Percentiles rank a stretch among this genome's conserved stretches.
These are phyloP conservation scores for Suhomyces xylopsoci DNA, from an alignment of 805 yeast species.

Conservation along the genomic window DNA sequence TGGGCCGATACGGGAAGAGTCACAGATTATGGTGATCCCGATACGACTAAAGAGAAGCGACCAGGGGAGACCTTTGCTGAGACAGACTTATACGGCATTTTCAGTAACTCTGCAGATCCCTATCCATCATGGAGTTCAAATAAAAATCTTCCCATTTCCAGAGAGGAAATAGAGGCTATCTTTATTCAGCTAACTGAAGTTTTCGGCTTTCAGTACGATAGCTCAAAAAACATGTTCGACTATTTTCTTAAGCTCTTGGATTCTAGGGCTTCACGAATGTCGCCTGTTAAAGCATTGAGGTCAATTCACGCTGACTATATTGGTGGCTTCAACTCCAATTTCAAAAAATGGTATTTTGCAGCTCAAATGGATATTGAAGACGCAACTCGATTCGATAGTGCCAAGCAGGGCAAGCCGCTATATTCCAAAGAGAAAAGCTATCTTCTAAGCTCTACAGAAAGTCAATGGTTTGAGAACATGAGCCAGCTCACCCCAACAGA, in stretches of 20 bases:
- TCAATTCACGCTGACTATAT: conserved; percentile 72
- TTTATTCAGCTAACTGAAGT: conserved; percentile 50
- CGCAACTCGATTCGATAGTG: conserved; percentile 34
- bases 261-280: conserved; percentile 66
- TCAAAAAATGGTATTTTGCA: conserved; percentile 75
- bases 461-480: conserved; percentile 57
- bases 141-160: conserved; percentile 45
- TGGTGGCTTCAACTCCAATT: conserved; percentile 68
- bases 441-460: conserved; percentile 32
- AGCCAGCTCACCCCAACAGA: conserved; percentile 48
- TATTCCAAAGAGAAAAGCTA: conserved; percentile 9
- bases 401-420: conserved; percentile 17
- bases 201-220: conserved; percentile 71
- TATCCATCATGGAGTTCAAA: conserved; percentile 53
- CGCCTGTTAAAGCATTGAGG: conserved; percentile 51
- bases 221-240: conserved; percentile 64
- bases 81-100: conserved; percentile 39
- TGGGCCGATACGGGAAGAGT: conserved; percentile 13
- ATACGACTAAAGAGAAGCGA: conserved; percentile 17
- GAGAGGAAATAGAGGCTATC: conserved; percentile 54
- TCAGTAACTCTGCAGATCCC: conserved; percentile 45
- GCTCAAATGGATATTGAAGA: conserved; percentile 64
- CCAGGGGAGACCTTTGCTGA: conserved; percentile 40
- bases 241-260: conserved; percentile 59
- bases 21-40: conserved; percentile 29